These are phyloP conservation scores for Cenchrus americanus DNA, from an alignment of 176 grass and related monocot genomes.

Conservation along the genomic window DNA sequence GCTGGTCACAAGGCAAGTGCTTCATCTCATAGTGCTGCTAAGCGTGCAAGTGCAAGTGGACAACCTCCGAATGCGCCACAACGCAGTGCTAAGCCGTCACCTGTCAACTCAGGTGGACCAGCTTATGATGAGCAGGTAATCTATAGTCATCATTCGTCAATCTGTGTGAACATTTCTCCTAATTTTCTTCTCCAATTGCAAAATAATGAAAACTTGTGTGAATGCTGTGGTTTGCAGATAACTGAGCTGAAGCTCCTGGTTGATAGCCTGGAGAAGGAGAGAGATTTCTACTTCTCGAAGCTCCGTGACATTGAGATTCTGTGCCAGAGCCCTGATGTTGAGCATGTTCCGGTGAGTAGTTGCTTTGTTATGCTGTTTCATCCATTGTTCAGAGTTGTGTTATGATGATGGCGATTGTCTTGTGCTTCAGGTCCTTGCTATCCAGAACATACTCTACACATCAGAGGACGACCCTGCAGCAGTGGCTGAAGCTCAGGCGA, in stretches of 20 bases:
- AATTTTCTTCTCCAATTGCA: background rate
- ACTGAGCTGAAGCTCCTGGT: slow-evolving; percentile 87
- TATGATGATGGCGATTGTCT: slow-evolving; percentile 2
- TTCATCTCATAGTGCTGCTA: slow-evolving; percentile 48
- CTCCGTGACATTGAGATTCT: slow-evolving; percentile 89
- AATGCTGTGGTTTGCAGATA: slow-evolving; percentile 59
- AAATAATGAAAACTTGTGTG: background rate
- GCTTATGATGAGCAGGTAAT: slow-evolving; percentile 79
- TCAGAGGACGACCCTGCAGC: slow-evolving; percentile 57
- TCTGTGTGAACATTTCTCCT: background rate
- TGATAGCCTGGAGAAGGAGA: slow-evolving; percentile 94
- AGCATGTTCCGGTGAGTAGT: slow-evolving; percentile 67
- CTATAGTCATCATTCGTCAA: background rate
- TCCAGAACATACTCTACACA: slow-evolving; percentile 82
- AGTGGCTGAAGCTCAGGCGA: slow-evolving; percentile 58
- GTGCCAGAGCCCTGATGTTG: slow-evolving; percentile 73
- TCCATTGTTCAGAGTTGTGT: background rate
- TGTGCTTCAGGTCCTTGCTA: slow-evolving; percentile 51
- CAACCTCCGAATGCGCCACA: slow-evolving; percentile 52
- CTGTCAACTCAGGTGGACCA: slow-evolving; percentile 47
- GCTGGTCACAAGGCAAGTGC: slow-evolving; percentile 55
- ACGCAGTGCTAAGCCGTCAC: slow-evolving; percentile 50
- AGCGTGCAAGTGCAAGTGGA: slow-evolving; percentile 47
- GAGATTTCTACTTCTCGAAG: slow-evolving; percentile 97
- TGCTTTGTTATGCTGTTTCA: background rate